Base-by-base conservation (phyloP, 2,329 filamentous ascomycete genomes). In the Teratosphaeria zuluensis region DNA sequence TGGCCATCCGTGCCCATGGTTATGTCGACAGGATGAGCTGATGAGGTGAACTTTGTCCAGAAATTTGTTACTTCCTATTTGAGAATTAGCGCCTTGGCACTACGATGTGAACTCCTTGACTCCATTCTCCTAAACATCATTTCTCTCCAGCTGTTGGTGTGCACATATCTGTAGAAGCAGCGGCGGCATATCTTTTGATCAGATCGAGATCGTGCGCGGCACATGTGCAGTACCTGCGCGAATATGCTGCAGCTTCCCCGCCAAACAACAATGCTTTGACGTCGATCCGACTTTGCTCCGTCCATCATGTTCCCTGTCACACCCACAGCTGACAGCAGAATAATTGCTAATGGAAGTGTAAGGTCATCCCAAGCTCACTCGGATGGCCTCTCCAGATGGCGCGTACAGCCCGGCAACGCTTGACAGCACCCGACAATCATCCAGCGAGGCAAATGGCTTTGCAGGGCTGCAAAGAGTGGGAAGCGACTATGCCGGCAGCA, bases 401-500 rank as follows among this genome's bases (percentile, higher is more conserved):
- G 3, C 32, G 30, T 32, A 31, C 12, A 31, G 24, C 52, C 28
- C 35, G 33, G 33, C 33, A 16, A 42, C 12, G 35, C 35, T 54
- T 21, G 16, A 35, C 16, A 9, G 30, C 32, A 16, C 30, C 28
- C 32, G 52, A 54, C 14, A 54, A n/a, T 56, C 28, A 21, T 24
- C 21, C 53, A 52, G 12, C 11, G 19, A 30, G 24, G 54, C 48
- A 51, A 21, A 35, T 38, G 54, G 19, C 53, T 51, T 56, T 31
- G 11, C 32, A 42, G 52, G 21, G 2, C 31, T 48, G n/a, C 46
- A 24, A n/a, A 48, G 21, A 14, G 46, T n/a, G 31, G 35, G 46
- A 8, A 56, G 32, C 53, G 58, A 54, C 4, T 31, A 30, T 30
- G 57, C 48, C 33, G 55, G 56, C 19, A 54, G 58, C 53, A 61